A percentile compares a stretch with the other conserved stretches of the same genome.
These are phyloP conservation scores for Globisporangium mamillatum DNA, from an alignment of 352 stramenopile species.

Conservation along the genomic window DNA sequence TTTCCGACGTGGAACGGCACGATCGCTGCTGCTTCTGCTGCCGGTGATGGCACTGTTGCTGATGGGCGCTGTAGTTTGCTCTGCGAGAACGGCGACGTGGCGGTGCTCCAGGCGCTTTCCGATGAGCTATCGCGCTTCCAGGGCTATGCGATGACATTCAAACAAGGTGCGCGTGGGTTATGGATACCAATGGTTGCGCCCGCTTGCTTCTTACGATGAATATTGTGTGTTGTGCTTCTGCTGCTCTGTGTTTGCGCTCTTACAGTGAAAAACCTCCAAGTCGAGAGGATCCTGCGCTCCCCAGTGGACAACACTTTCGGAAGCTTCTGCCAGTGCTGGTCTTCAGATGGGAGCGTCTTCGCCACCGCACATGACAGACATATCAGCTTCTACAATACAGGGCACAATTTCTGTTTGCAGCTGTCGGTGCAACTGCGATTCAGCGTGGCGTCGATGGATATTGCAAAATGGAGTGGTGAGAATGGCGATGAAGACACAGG, in stretches of 20 bases:
- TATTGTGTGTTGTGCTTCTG: too few relatives aligned
- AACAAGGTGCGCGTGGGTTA: neutral
- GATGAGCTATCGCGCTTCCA: neutral
- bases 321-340: constrained; percentile 60
- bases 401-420: constrained; percentile 15
- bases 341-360: constrained; percentile 27
- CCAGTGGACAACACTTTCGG: constrained; percentile 15
- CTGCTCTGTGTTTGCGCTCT: too few relatives aligned
- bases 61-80: constrained; percentile 39
- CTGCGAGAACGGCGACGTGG: constrained; percentile 46
- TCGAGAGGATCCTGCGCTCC: constrained; percentile 34
- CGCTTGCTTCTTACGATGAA: too few relatives aligned
- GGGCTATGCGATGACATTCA: neutral
- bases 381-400: constrained; percentile 32
- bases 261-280: constrained; percentile 13
- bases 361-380: constrained; percentile 29
- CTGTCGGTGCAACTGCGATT: constrained; percentile 27
- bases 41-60: neutral
- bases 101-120: constrained; percentile 28
- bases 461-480: constrained; percentile 6
- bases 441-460: constrained; percentile 33
- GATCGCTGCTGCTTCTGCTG: constrained; percentile 20
- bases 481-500: neutral
- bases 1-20: constrained; percentile 66
- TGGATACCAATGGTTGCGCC: too few relatives aligned